A percentile compares a stretch with the other conserved stretches of the same genome.
Conservation (phyloP, 352 stramenopile species). For the Phytophthora parvispora region DNA sequence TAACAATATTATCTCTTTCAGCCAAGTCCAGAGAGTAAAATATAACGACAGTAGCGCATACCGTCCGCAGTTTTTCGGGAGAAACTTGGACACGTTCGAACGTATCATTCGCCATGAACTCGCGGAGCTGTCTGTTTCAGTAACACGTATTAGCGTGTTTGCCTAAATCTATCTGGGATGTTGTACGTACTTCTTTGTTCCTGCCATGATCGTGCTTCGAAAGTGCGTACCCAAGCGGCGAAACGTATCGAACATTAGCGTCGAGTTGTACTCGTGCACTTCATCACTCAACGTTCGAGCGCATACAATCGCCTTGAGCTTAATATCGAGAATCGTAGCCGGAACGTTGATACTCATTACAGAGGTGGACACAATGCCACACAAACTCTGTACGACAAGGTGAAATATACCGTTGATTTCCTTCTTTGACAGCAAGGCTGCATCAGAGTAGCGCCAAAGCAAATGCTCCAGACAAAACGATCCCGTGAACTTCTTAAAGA, state of each 20-base stretch:
- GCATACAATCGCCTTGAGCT: conserved; percentile 66
- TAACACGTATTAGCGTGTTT: background rate
- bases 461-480: conserved; percentile 82
- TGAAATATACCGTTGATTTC: conserved; percentile 88
- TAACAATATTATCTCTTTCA: background rate
- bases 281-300: conserved; percentile 74
- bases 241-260: conserved; percentile 76
- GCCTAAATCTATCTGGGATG: too few species aligned
- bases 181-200: conserved; percentile 67
- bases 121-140: conserved; percentile 58
- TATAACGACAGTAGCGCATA: conserved; percentile 18
- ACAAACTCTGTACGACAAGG: conserved; percentile 80
- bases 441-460: conserved; percentile 77
- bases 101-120: conserved; percentile 76
- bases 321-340: conserved; percentile 77
- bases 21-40: background rate
- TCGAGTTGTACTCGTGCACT: conserved; percentile 80
- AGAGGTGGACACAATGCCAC: conserved; percentile 72
- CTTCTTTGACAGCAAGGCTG: conserved; percentile 80
- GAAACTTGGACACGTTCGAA: conserved; percentile 70
- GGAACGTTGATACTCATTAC: conserved; percentile 66
- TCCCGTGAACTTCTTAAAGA: conserved; percentile 82
- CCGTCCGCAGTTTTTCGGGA: conserved; percentile 48
- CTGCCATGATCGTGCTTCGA: conserved; percentile 60
- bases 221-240: conserved; percentile 68